phyloP scores from a whole-genome alignment of 108 stramenopile genomes.

The Fistulifera pelliculosa region DNA sequence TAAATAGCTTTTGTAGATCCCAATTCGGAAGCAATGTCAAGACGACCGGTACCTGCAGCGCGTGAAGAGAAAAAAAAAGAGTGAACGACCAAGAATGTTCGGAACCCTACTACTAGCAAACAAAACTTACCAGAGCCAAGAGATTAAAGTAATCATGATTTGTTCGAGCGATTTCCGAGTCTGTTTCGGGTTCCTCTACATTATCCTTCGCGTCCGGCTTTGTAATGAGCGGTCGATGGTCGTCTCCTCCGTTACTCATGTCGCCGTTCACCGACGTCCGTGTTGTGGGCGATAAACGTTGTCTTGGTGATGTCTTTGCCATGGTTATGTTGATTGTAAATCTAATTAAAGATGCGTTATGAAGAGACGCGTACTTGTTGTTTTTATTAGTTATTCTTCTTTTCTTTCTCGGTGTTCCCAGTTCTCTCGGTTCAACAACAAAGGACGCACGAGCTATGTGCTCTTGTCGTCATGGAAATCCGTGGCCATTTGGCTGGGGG shows the following conservation, averaged over 20 bases:
- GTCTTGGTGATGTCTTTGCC: too few species aligned
- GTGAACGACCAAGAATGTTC: neutral
- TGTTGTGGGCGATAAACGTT: neutral
- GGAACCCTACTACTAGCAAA: neutral
- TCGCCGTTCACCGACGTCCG: neutral
- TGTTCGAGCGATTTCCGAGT: slow-evolving; percentile 48
- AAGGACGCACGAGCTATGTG: too few species aligned
- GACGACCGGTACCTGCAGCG: slow-evolving; percentile 16
- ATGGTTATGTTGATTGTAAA: too few species aligned
- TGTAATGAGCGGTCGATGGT: neutral
- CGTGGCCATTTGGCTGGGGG: too few species aligned
- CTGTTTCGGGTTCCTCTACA: slow-evolving; percentile 11
- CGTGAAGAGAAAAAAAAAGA: neutral
- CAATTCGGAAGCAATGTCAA: slow-evolving; percentile 14
- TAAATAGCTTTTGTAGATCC: slow-evolving; percentile 7
- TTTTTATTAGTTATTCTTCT: too few species aligned
- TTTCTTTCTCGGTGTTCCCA: too few species aligned
- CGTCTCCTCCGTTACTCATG: neutral
- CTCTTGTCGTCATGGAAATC: too few species aligned
- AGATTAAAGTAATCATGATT: slow-evolving; percentile 71
- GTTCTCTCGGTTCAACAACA: too few species aligned
- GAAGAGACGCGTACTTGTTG: too few species aligned
- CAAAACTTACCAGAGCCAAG: slow-evolving; percentile 39
- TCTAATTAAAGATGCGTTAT: too few species aligned
- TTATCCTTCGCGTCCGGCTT: neutral